Percentiles rank a stretch among this genome's conserved stretches.
Evolutionary conservation across 805 yeast genomes (phyloP).

Genomic region (Hanseniaspora pseudoguilliermondii): DNA sequence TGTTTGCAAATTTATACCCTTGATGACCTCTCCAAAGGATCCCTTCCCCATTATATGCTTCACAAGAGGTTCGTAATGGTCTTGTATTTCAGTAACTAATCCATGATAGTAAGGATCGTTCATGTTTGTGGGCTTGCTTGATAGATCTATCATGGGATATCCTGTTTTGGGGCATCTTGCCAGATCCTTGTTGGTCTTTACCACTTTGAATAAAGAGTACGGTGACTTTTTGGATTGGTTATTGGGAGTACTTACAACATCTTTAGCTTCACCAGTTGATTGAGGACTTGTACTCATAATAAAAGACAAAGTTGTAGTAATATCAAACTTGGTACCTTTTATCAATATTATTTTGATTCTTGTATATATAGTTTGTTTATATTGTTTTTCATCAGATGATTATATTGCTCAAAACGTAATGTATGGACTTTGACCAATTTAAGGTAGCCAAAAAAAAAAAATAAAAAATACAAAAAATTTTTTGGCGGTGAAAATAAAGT

Average conservation of each 20-base stretch:
- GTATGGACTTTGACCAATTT: too few species aligned
- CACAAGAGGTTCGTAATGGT: constrained; percentile 10
- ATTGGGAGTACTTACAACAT: not conserved
- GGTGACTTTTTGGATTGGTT: not conserved
- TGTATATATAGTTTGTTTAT: too few species aligned
- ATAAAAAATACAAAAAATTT: too few species aligned
- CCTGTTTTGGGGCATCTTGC: not conserved
- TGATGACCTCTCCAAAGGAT: constrained; percentile 81
- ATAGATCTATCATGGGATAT: constrained; percentile 4
- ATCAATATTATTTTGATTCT: too few species aligned
- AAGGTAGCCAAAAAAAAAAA: too few species aligned
- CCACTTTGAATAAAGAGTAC: constrained; percentile 7
- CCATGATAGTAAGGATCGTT: constrained; percentile 1
- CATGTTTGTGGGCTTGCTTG: not conserved
- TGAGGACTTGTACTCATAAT: not conserved
- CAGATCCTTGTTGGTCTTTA: constrained; percentile 2
- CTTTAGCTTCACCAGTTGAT: not conserved
- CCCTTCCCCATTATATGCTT: constrained; percentile 56
- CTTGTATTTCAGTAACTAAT: not conserved
- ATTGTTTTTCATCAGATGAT: too few species aligned
- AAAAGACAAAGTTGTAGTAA: not conserved
- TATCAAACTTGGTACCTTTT: too few species aligned
- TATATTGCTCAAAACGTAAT: too few species aligned
- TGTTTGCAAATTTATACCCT: constrained; percentile 43
- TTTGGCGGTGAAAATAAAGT: too few species aligned